These are phyloP conservation scores for Capsicum baccatum DNA, from an alignment of 257 asterid genomes.

Conservation along the genomic window DNA sequence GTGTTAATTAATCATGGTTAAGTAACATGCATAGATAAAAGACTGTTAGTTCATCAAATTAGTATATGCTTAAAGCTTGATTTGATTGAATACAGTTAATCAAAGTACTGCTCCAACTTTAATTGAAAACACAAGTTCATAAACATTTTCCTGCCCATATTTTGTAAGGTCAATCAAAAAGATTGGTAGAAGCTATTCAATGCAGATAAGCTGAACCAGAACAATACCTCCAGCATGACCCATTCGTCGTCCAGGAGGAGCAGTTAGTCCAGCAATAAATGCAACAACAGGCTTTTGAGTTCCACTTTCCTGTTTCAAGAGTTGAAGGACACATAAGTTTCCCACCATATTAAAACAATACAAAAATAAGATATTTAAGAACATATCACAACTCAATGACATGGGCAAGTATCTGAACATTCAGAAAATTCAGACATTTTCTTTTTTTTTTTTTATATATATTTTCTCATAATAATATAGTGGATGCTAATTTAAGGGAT, in stretches of 20 bases:
- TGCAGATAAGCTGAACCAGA: conserved; percentile 24
- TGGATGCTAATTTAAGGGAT: background rate
- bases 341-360: background rate
- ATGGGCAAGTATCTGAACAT: conserved; percentile 2
- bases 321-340: background rate
- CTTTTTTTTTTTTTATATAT: background rate
- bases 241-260: conserved; percentile 99
- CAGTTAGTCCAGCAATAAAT: conserved; percentile 98
- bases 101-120: background rate
- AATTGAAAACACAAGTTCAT: background rate
- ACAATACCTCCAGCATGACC: conserved; percentile 98
- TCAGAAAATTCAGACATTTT: background rate
- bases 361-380: background rate
- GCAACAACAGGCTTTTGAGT: conserved; percentile 91
- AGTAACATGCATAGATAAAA: background rate
- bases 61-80: background rate
- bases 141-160: background rate
- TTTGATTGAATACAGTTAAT: background rate
- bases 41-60: background rate
- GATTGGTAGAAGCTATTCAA: conserved; percentile 23
- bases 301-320: conserved; percentile 77
- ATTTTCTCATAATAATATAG: background rate
- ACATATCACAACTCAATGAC: background rate
- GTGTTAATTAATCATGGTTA: too few species aligned
- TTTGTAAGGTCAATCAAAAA: conserved; percentile 19